Percentiles rank a stretch among this genome's conserved stretches.
phyloP scores from a whole-genome alignment of 192 early-diverging fungal genomes.

The Radiomyces spectabilis region DNA sequence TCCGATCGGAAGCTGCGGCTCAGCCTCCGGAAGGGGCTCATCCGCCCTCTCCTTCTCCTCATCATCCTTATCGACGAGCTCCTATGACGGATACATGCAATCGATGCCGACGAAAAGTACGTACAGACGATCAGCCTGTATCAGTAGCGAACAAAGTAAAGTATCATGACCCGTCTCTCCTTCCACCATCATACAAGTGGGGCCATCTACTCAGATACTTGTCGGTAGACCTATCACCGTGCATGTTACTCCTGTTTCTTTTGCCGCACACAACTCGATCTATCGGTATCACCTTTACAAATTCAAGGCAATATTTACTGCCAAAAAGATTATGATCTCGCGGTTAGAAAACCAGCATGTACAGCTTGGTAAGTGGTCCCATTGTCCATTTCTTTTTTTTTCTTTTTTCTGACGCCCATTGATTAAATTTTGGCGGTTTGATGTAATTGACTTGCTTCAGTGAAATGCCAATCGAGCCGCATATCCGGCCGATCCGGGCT shows the following conservation, averaged over 20 bases:
- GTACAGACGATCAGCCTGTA: no score
- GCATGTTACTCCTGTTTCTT: not conserved
- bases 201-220: not conserved
- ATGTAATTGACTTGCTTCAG: no score
- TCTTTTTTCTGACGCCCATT: not conserved
- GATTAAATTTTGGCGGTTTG: no score
- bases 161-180: no score
- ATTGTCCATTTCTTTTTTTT: not conserved
- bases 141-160: no score
- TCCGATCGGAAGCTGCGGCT: not conserved
- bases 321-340: conserved; percentile 46
- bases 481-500: conserved; percentile 43
- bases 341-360: conserved; percentile 32
- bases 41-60: not conserved
- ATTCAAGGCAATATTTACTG: conserved; percentile 55
- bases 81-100: no score
- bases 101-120: no score
- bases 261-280: not conserved
- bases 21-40: not conserved
- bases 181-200: not conserved
- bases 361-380: conserved; percentile 38
- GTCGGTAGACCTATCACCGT: not conserved
- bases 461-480: conserved; percentile 20
- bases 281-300: not conserved
- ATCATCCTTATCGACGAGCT: not conserved